These are phyloP conservation scores for Plenodomus lindquistii DNA, from an alignment of 2,329 filamentous ascomycete genomes.

Conservation along the genomic window DNA sequence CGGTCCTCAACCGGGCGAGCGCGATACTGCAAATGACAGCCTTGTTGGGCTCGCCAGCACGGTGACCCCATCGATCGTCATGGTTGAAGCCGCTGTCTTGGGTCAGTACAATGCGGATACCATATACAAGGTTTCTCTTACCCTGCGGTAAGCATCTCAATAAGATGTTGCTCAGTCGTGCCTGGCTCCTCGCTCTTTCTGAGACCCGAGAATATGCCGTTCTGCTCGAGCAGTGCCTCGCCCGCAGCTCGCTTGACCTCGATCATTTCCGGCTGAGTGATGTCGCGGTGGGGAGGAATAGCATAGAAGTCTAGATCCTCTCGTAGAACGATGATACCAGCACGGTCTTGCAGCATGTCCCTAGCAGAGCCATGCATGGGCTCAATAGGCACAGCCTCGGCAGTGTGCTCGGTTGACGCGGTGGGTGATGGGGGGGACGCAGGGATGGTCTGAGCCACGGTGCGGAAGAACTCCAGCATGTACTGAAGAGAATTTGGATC, in stretches of 20 bases:
- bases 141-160: constrained; percentile 99
- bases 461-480: constrained; percentile 98
- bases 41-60: constrained; percentile 97
- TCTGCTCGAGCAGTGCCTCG: constrained; percentile 80
- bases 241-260: constrained; percentile 93
- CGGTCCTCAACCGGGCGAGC: constrained; percentile 87
- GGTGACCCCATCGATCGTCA: constrained; percentile 92
- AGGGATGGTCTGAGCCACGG: constrained; percentile 94
- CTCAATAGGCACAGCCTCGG: constrained; percentile 69
- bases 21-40: constrained; percentile 97
- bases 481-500: constrained; percentile 95
- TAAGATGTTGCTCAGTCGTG: constrained; percentile 95
- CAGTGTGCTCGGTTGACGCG: constrained; percentile 46
- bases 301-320: constrained; percentile 98
- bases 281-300: constrained; percentile 84
- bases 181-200: constrained; percentile 94
- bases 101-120: constrained; percentile 5
- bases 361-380: constrained; percentile 69
- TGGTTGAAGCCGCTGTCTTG: constrained; percentile 84
- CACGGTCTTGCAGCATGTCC: constrained; percentile 82
- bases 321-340: constrained; percentile 93
- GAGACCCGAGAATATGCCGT: constrained; percentile 94
- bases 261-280: constrained; percentile 88
- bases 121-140: constrained; percentile 52
- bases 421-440: constrained; percentile 67